phyloP scores from a whole-genome alignment of 805 yeast species.

The Pichia deserticola region DNA sequence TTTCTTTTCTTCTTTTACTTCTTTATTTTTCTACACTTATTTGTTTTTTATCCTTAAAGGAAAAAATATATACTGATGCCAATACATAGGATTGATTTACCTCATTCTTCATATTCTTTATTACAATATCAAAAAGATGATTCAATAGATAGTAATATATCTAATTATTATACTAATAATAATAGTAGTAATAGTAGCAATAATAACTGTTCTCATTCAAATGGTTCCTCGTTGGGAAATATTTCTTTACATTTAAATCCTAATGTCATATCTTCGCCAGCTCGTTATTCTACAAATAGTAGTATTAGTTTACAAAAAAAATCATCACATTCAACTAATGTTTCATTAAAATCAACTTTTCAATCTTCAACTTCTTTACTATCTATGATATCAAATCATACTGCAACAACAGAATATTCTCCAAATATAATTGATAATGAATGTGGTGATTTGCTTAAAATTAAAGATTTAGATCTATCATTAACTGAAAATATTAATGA shows the following conservation, averaged over 20 bases:
- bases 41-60: too few species aligned
- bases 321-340: background rate
- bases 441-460: conserved; percentile 21
- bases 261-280: too few species aligned
- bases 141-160: too few species aligned
- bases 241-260: too few species aligned
- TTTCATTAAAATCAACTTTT: conserved; percentile 7
- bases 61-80: background rate
- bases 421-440: conserved; percentile 24
- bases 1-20: too few species aligned
- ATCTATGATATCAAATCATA: conserved; percentile 13
- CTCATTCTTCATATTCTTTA: background rate
- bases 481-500: background rate
- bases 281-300: background rate
- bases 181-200: too few species aligned
- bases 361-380: conserved; percentile 19
- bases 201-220: background rate
- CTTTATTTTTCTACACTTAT: too few species aligned
- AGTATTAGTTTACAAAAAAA: background rate
- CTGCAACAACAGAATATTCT: conserved; percentile 26
- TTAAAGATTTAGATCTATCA: conserved; percentile 17
- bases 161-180: too few species aligned
- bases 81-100: conserved; percentile 6
- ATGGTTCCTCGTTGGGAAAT: too few species aligned
- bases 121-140: background rate